Evolutionary conservation across 2,329 filamentous ascomycete species (phyloP).

Genomic region (Elsinoe necatrix): DNA sequence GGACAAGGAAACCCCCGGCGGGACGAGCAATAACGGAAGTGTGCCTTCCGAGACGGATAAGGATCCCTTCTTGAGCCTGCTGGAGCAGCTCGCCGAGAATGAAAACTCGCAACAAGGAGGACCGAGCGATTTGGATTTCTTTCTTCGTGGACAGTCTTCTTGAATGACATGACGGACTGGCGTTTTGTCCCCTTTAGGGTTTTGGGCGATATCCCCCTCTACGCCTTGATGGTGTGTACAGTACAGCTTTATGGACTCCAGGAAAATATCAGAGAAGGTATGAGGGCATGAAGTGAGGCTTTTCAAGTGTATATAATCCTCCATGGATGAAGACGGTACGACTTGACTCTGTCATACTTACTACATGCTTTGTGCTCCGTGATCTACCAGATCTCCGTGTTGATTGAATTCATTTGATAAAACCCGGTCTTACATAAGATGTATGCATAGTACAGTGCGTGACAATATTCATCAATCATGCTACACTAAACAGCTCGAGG

Average conservation of each 20-base stretch:
- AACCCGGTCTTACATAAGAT: too few relatives aligned
- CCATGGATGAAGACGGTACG: not conserved
- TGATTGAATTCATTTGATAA: too few relatives aligned
- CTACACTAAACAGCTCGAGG: slow-evolving; percentile 2
- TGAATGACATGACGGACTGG: slow-evolving; percentile 4
- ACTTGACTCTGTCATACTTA: not conserved
- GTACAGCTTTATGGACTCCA: not conserved
- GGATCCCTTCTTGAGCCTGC: slow-evolving; percentile 68
- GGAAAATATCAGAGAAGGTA: not conserved
- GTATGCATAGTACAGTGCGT: too few relatives aligned
- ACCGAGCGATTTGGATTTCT: slow-evolving; percentile 71
- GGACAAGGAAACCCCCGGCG: slow-evolving; percentile 39
- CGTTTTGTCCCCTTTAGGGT: not conserved
- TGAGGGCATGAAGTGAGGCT: not conserved
- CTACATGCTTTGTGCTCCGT: not conserved
- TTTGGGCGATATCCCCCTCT: not conserved
- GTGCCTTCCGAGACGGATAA: slow-evolving; percentile 50
- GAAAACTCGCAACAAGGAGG: slow-evolving; percentile 57
- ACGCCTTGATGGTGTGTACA: slow-evolving; percentile 1
- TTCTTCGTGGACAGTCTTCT: slow-evolving; percentile 39
- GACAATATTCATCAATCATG: not conserved
- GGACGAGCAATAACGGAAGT: slow-evolving; percentile 32
- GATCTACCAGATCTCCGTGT: too few relatives aligned
- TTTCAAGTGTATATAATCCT: slow-evolving; percentile 12
- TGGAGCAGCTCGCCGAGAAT: slow-evolving; percentile 77